A percentile compares a stretch with the other conserved stretches of the same genome.
Evolutionary conservation across 176 grass and related monocot genomes (phyloP).

Genomic region (Hordeum marinum): DNA sequence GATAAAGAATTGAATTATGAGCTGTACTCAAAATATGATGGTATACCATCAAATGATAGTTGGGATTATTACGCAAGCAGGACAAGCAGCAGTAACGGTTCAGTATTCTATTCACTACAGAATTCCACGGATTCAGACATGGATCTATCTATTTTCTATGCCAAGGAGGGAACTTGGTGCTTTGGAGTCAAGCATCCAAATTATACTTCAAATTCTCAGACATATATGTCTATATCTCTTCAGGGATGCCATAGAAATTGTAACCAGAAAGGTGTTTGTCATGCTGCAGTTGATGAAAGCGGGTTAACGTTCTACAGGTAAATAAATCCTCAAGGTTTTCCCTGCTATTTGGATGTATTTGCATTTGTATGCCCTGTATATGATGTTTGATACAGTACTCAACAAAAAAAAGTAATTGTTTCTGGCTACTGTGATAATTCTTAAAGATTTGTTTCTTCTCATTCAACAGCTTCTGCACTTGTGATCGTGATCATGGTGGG

Average conservation of each 20-base stretch:
- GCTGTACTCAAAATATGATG: conserved; percentile 73
- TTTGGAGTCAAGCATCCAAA: conserved; percentile 82
- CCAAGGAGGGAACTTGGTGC: conserved; percentile 91
- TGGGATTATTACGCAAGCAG: conserved; percentile 85
- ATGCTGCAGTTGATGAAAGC: conserved; percentile 78
- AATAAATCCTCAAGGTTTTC: conserved; percentile 28
- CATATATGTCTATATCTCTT: conserved; percentile 74
- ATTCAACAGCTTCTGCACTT: conserved; percentile 69
- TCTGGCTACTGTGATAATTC: neutral
- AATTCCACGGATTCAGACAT: conserved; percentile 58
- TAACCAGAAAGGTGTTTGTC: conserved; percentile 72
- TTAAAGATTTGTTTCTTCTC: conserved; percentile 21
- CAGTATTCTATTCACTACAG: conserved; percentile 53
- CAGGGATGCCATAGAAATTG: conserved; percentile 83
- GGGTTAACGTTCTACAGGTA: conserved; percentile 93
- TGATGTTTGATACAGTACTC: conserved; percentile 2
- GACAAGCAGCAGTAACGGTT: conserved; percentile 52
- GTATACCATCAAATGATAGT: conserved; percentile 66
- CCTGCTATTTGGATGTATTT: conserved; percentile 2
- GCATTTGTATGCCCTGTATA: neutral
- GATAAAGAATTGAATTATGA: conserved; percentile 69
- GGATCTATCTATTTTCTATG: conserved; percentile 91
- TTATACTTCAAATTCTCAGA: conserved; percentile 36
- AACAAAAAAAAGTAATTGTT: neutral
- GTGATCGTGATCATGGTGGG: conserved; percentile 94